These are phyloP conservation scores for Neurospora africana DNA, from an alignment of 495 filamentous ascomycete species.

Conservation along the genomic window DNA sequence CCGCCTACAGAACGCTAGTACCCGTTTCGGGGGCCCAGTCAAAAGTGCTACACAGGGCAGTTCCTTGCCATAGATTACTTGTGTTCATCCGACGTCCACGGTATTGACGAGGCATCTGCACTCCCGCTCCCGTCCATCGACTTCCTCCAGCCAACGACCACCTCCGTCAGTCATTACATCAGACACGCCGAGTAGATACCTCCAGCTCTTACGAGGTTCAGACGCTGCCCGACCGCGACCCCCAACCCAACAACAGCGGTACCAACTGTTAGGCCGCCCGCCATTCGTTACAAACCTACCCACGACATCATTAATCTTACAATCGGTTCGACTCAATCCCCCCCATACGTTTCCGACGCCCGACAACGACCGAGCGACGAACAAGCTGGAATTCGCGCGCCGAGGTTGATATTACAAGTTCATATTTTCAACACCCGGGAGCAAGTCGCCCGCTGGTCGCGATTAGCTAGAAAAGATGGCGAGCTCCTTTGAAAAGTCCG, in stretches of 20 bases:
- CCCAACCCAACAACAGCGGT: background rate
- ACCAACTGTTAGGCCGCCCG: background rate
- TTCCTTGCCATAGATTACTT: background rate
- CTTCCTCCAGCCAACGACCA: background rate
- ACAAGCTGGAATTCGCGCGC: background rate
- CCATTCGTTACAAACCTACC: background rate
- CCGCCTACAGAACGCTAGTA: background rate
- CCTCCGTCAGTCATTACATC: background rate
- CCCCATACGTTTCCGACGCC: background rate
- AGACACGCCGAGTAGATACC: background rate
- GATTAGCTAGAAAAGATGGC: constrained; percentile 44
- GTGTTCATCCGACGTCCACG: background rate
- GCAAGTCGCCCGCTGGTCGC: constrained; percentile 3
- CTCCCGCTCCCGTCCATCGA: background rate
- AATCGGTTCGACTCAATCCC: background rate
- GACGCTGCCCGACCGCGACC: constrained; percentile 1
- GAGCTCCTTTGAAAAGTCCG: constrained; percentile 81
- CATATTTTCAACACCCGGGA: background rate
- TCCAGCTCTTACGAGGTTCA: background rate
- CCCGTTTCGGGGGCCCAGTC: background rate
- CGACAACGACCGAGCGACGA: background rate
- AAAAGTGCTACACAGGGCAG: background rate
- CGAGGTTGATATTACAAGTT: background rate
- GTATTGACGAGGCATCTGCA: background rate
- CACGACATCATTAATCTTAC: background rate